phyloP scores from a whole-genome alignment of 805 yeast species.

The Jamesozyma jinghongensis region DNA sequence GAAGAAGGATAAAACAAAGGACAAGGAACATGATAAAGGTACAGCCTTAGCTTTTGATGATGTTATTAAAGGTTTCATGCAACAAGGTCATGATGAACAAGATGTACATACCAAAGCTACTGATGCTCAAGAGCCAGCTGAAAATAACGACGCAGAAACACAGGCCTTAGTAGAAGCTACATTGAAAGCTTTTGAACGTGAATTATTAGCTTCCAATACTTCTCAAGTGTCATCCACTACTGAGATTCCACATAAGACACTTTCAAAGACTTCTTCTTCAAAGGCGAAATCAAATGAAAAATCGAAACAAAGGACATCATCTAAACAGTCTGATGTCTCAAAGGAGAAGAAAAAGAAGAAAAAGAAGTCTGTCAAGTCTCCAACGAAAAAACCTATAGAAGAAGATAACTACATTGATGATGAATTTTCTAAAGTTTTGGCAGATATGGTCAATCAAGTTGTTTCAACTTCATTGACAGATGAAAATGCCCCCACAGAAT shows the following conservation, averaged over 20 bases:
- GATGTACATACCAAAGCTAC: background rate
- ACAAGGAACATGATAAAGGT: background rate
- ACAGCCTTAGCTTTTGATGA: constrained; percentile 22
- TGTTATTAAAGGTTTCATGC: constrained; percentile 26
- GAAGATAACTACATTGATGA: constrained; percentile 15
- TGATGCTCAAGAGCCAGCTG: background rate
- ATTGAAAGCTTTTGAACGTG: constrained; percentile 27
- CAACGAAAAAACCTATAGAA: background rate
- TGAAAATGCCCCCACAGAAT: background rate
- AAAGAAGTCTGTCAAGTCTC: constrained; percentile 13
- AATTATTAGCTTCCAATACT: constrained; percentile 14
- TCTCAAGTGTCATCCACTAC: no score
- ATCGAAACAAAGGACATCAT: constrained; percentile 1
- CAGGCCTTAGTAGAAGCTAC: constrained; percentile 30
- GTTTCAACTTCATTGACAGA: constrained; percentile 32
- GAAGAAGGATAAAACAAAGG: constrained; percentile 7
- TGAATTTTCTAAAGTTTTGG: constrained; percentile 44
- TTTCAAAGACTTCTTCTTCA: background rate
- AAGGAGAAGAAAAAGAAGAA: constrained; percentile 17
- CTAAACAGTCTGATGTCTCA: constrained; percentile 7
- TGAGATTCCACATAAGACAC: constrained; percentile 5
- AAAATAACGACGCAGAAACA: constrained; percentile 23
- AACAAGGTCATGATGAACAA: constrained; percentile 11
- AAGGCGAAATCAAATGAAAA: constrained; percentile 2
- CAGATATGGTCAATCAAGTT: constrained; percentile 47